Conservation (phyloP, 2,329 filamentous ascomycete genomes). For the Trichophyton rubrum region DNA sequence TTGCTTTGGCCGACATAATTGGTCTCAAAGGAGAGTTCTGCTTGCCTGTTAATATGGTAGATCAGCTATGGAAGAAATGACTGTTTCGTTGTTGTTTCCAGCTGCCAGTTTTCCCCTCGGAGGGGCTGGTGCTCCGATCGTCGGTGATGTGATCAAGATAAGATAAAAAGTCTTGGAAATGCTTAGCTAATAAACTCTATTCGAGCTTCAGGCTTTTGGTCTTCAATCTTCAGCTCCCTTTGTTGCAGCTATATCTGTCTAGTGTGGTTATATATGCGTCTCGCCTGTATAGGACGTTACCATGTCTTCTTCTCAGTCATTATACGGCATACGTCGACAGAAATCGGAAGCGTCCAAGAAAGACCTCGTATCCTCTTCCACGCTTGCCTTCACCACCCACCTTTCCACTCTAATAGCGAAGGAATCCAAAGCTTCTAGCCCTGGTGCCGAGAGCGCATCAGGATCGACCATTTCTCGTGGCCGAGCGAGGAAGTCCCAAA, state of each 20-base stretch:
- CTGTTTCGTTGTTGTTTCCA: neutral
- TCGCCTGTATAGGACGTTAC: neutral
- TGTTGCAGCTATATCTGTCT: neutral
- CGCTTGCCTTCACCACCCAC: conserved; percentile 77
- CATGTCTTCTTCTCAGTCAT: conserved; percentile 17
- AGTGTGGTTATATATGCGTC: neutral
- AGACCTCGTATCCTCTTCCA: conserved; percentile 56
- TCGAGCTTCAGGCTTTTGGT: neutral
- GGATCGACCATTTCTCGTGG: conserved; percentile 30
- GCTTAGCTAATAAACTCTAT: neutral
- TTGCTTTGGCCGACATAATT: conserved; percentile 24
- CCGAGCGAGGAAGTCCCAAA: conserved; percentile 38
- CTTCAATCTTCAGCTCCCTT: neutral
- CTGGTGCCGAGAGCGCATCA: conserved; percentile 20
- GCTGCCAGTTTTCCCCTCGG: neutral
- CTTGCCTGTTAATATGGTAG: neutral
- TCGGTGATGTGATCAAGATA: conserved; percentile 3
- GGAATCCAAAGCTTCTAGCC: conserved; percentile 15
- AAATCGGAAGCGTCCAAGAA: conserved; percentile 50
- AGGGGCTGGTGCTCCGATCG: neutral
- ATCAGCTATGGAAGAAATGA: neutral
- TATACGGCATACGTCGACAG: conserved; percentile 63
- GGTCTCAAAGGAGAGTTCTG: neutral
- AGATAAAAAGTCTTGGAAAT: neutral
- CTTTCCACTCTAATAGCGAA: conserved; percentile 67